These are phyloP conservation scores for Aspergillus caelatus DNA, from an alignment of 2,329 filamentous ascomycete species.

Conservation along the genomic window DNA sequence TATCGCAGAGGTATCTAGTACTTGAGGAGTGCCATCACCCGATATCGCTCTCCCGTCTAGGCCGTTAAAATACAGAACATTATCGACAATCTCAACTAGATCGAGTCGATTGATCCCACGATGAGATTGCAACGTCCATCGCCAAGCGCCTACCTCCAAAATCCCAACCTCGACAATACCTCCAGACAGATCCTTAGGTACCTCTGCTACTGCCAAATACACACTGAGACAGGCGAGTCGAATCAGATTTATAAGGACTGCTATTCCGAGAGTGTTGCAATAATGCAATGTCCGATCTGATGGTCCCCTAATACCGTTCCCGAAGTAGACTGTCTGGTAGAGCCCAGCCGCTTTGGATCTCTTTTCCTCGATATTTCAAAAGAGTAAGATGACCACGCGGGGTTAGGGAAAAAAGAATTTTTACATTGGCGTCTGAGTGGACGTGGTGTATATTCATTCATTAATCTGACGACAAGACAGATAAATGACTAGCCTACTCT, in stretches of 20 bases:
- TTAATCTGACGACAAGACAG: not conserved
- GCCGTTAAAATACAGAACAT: not conserved
- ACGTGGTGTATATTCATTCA: not conserved
- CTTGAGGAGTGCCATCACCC: too few species aligned
- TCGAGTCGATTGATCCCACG: not conserved
- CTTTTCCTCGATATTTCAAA: not conserved
- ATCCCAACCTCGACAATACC: not conserved
- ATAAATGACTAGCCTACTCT: not conserved
- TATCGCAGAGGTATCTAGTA: too few species aligned
- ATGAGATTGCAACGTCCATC: not conserved
- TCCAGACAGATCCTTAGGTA: not conserved
- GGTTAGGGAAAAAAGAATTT: not conserved
- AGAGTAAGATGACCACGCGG: not conserved
- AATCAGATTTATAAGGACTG: not conserved
- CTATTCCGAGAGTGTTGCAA: not conserved
- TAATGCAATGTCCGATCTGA: not conserved
- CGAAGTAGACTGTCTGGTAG: not conserved
- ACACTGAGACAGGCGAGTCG: not conserved
- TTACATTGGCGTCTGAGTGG: not conserved
- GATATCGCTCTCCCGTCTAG: too few species aligned
- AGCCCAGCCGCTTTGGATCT: not conserved
- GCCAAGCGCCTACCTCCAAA: not conserved
- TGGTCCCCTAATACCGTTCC: not conserved
- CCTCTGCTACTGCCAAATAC: not conserved
- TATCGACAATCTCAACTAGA: not conserved